A percentile compares a stretch with the other conserved stretches of the same genome.
Conservation (phyloP, 2,329 filamentous ascomycete species). For the Xylariaceae sp. region DNA sequence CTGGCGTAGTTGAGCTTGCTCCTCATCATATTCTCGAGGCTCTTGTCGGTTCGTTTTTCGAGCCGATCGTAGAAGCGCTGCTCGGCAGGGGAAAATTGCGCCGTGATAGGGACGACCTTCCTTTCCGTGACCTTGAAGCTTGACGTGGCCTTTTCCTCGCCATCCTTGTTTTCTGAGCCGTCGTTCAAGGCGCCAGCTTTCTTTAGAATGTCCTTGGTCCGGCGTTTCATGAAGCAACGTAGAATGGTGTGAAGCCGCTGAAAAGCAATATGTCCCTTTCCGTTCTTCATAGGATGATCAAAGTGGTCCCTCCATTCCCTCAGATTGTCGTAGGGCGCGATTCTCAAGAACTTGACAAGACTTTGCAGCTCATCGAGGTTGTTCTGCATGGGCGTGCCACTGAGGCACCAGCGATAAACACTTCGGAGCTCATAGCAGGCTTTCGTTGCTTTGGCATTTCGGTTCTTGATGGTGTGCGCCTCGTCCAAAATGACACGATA, state of each 20-base stretch:
- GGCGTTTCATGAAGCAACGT: conserved; percentile 95
- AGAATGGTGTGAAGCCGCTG: conserved; percentile 76
- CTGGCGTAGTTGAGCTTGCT: conserved; percentile 84
- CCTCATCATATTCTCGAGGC: conserved; percentile 82
- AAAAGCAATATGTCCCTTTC: conserved; percentile 83
- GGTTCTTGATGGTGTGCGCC: conserved; percentile 97
- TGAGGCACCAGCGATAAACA: conserved; percentile 92
- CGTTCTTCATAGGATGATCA: conserved; percentile 80
- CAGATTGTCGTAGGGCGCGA: conserved; percentile 83
- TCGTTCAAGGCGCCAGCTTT: conserved; percentile 74
- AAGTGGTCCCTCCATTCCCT: conserved; percentile 88
- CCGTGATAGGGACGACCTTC: conserved; percentile 73
- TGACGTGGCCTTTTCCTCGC: conserved; percentile 39
- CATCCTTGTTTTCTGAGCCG: conserved; percentile 49
- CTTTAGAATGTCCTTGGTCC: conserved; percentile 94
- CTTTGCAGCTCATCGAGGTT: conserved; percentile 95
- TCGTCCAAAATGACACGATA: conserved; percentile 94
- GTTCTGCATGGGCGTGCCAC: conserved; percentile 96
- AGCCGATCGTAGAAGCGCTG: conserved; percentile 78
- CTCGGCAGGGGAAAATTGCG: conserved; percentile 73
- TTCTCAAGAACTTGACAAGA: conserved; percentile 83
- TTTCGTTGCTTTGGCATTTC: conserved; percentile 90
- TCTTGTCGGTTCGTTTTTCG: conserved; percentile 76
- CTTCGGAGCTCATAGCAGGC: conserved; percentile 79
- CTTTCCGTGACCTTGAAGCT: conserved; percentile 89